Evolutionary conservation across 2,329 filamentous ascomycete species (phyloP), one percentile per base, ranked within the genome.

Genomic region (Pyrenophora graminea): DNA sequence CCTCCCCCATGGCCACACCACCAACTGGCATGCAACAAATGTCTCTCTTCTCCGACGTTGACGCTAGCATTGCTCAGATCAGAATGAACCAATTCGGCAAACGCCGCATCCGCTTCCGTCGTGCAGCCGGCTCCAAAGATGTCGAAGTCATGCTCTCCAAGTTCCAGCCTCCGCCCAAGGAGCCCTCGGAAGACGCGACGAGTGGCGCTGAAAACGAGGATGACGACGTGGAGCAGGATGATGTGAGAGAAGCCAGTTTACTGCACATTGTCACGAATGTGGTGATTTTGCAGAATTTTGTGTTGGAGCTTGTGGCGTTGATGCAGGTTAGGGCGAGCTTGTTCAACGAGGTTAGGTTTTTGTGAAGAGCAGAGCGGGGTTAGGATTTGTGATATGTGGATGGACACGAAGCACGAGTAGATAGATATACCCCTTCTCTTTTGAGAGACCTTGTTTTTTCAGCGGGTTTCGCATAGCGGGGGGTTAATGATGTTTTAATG

Each of bases 181-280:
- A 70, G 7, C 30, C 46, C 10, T 52, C 58, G 4, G 60, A 64
- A 21, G 39, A 18, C 51, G 48, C 15, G 56, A 58, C 38, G 49
- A 43, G n/a, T 52, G 63, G 59, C 17, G 55, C 49, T 36, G 58
- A 61, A 21, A 31, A 49, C 36, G 48, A 56, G 31, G 59, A 49
- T 37, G 48, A 56, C 31, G 59, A 56, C 31, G 59, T 2, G 4
- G 23, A 51, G 30, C 62, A 63, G 19, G 67, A 72, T 8, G 62
- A 68, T 43, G 57, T 68, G n/a, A 67, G 65, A 47, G 72, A 76
- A 45, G 77, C 76, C 12, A 79, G 74, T 55, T 58, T 80, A 25
- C 67, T 78, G 48, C 78, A 80, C 58, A 73, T 81, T 25, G 66
- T 80, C 30, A 80, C 78, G 8, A 81, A 81, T 53, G 74, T 78